Conservation (phyloP, 305 asterid genomes). For the Rubia peregrina region DNA sequence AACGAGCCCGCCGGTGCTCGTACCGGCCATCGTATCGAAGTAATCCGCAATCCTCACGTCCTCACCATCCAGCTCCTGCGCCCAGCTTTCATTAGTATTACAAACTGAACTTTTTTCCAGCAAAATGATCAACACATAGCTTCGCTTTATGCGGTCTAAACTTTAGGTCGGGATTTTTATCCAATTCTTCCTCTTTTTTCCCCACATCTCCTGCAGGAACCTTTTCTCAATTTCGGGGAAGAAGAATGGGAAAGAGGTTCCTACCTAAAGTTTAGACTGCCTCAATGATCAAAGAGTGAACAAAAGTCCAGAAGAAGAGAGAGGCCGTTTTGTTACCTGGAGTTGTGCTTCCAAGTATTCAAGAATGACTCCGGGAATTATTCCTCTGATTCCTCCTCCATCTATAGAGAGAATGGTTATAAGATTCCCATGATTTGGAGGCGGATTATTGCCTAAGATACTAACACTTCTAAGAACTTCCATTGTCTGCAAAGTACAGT, state of each 20-base stretch:
- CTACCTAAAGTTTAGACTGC: too few relatives aligned
- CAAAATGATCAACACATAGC: not conserved
- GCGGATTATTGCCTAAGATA: conserved; percentile 13
- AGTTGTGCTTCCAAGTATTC: conserved; percentile 46
- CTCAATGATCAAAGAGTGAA: too few relatives aligned
- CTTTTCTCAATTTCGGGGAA: too few relatives aligned
- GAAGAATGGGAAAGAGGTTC: too few relatives aligned
- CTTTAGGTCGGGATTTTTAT: too few relatives aligned
- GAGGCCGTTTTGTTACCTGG: conserved; percentile 36
- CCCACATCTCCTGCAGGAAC: too few relatives aligned
- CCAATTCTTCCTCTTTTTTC: too few relatives aligned
- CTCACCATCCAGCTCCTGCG: conserved; percentile 50
- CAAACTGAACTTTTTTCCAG: not conserved
- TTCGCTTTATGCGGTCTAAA: too few relatives aligned
- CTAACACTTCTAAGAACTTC: not conserved
- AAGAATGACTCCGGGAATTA: conserved; percentile 49
- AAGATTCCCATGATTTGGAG: conserved; percentile 41
- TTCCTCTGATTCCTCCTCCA: conserved; percentile 70
- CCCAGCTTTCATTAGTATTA: not conserved
- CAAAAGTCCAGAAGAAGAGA: not conserved
- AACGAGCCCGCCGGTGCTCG: conserved; percentile 64
- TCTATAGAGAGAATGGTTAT: conserved; percentile 51
- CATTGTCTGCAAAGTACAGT: not conserved
- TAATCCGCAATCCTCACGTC: conserved; percentile 50
- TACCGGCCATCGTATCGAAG: conserved; percentile 62